phyloP scores from a whole-genome alignment of 176 grass and related monocot species.

The Dendrocalamus sinicus region DNA sequence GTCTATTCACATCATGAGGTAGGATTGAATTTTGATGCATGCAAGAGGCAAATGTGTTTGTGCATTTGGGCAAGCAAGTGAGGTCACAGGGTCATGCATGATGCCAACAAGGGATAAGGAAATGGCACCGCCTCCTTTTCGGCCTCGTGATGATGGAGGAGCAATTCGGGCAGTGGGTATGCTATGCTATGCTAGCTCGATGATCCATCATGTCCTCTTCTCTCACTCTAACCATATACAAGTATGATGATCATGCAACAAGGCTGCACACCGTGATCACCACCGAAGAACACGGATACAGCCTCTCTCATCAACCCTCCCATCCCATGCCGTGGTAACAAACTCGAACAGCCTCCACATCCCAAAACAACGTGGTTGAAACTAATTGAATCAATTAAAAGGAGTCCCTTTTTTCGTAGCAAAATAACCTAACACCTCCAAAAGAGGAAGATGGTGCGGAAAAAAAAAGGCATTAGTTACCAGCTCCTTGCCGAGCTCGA shows the following conservation, averaged over 20 bases:
- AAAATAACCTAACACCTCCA: neutral
- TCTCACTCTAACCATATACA: neutral
- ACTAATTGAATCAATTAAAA: neutral
- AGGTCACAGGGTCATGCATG: conserved; percentile 25
- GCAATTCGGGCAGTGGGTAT: neutral
- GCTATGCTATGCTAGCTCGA: neutral
- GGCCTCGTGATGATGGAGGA: neutral
- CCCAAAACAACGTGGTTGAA: neutral
- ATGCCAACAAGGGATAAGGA: neutral
- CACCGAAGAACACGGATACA: neutral
- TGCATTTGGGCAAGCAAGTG: conserved; percentile 40
- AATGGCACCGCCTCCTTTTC: conserved; percentile 20
- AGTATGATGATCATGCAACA: conserved; percentile 49
- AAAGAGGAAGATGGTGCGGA: neutral
- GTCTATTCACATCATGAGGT: neutral
- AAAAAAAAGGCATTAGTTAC: conserved; percentile 28
- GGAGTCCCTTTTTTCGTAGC: neutral
- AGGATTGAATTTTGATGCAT: conserved; percentile 3
- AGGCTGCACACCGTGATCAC: neutral
- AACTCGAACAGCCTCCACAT: neutral
- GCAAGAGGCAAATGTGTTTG: conserved; percentile 1
- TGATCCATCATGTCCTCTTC: neutral
- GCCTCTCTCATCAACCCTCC: conserved; percentile 33
- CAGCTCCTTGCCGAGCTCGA: conserved; percentile 86
- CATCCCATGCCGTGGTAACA: neutral